Evolutionary conservation across 805 yeast species (phyloP), one percentile per base, ranked within the genome.

Genomic region (Hyphopichia homilentoma): DNA sequence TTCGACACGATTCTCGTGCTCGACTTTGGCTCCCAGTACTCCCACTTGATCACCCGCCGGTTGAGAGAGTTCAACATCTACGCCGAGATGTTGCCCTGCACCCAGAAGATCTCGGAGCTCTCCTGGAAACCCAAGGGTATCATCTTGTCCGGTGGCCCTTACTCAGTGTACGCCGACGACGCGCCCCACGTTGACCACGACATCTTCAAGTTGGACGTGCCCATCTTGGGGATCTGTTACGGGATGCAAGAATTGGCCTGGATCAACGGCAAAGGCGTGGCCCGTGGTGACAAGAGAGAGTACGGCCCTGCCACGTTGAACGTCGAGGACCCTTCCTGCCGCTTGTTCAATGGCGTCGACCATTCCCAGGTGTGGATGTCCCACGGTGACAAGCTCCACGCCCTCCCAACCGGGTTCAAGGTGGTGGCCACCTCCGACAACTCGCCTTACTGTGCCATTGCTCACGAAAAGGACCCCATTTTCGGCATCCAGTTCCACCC

Each of bases 221-320:
- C 98, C 44, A 84, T 93, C 53, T 72, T 93, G 47, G 98, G 98
- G 55, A 93, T 93, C 61, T 93, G 98, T 70, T 93, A 93, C 68
- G 98, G 98, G 65, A 84, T 93, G 90, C 98, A 93, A 73, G 98
- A 93, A 69, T 70, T 93, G 48, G 98, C 98, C 34, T 90, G 97
- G 97, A 81, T 88, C 53, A 86, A 86, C 63, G 94, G 94, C 63
- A 84, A 85, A 61, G 84, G 84, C 46, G 98, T 93, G 39, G 85
- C 87, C 38, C 82, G 96, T 62, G 95, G 96, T 64, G 96, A 86
- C 53, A 89, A 90, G 75, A 81, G 97, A 66, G 98, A 93, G 69
- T 93, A 90, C 57, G 98, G 98, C 40, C 96, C 96, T 30, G 96
- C 98, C 40, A 79, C 84, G 38, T 73, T 93, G 59, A 73, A 79